Conservation (phyloP, 2,329 filamentous ascomycete species). For the Colletotrichum destructivum region DNA sequence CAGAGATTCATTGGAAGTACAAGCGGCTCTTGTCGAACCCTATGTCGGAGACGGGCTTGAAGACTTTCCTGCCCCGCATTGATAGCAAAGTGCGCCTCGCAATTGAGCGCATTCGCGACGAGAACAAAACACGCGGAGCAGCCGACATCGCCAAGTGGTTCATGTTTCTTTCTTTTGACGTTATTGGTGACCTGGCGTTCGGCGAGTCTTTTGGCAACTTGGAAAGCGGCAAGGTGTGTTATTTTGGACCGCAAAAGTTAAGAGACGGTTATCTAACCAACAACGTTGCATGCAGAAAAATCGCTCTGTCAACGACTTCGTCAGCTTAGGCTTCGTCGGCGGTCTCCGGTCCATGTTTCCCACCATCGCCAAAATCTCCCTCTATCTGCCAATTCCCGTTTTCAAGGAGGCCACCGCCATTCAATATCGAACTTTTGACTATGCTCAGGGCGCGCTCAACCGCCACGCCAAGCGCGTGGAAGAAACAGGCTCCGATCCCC, state of each 20-base stretch:
- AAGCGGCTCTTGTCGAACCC: constrained; percentile 60
- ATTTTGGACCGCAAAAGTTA: fast-evolving
- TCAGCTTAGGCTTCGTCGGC: constrained; percentile 31
- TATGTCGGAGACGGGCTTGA: constrained; percentile 56
- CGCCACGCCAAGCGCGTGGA: constrained; percentile 35
- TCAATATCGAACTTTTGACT: constrained; percentile 31
- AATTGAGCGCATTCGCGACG: constrained; percentile 60
- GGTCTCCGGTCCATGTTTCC: constrained; percentile 36
- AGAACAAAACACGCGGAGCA: constrained; percentile 54
- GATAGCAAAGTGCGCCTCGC: constrained; percentile 56
- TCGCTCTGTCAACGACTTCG: constrained; percentile 35
- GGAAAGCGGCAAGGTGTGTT: constrained; percentile 50
- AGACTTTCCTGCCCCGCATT: constrained; percentile 56
- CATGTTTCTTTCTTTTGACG: constrained; percentile 62
- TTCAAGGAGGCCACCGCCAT: constrained; percentile 26
- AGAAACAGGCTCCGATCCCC: constrained; percentile 10
- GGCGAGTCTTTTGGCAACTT: constrained; percentile 50
- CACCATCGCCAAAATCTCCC: constrained; percentile 8
- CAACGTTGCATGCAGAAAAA: constrained; percentile 4
- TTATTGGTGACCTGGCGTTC: constrained; percentile 50
- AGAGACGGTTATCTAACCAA: background rate
- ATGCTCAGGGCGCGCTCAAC: constrained; percentile 28
- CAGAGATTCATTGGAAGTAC: constrained; percentile 48
- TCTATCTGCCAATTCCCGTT: constrained; percentile 34
- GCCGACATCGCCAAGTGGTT: constrained; percentile 69